phyloP scores from a whole-genome alignment of 176 grass and related monocot genomes.

The Musa schizocarpa region DNA sequence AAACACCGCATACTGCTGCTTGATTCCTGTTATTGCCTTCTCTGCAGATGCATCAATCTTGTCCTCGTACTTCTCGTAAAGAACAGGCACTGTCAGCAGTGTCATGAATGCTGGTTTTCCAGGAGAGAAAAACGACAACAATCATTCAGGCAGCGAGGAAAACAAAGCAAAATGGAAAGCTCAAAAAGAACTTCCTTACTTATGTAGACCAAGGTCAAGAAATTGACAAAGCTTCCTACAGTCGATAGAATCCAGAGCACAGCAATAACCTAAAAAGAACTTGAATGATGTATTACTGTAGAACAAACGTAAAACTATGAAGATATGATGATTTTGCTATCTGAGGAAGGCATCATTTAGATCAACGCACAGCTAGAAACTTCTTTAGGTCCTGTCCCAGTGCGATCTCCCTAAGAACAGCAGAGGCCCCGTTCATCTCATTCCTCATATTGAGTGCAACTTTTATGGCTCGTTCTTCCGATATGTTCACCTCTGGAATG shows the following conservation, averaged over 20 bases:
- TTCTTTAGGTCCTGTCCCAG: conserved; percentile 71
- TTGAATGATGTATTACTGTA: background rate
- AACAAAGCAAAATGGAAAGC: background rate
- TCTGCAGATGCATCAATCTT: conserved; percentile 67
- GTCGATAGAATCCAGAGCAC: conserved; percentile 77
- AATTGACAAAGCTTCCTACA: conserved; percentile 62
- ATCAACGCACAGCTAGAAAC: conserved; percentile 63
- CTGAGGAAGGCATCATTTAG: background rate
- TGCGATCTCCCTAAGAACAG: conserved; percentile 56
- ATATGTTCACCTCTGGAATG: conserved; percentile 53
- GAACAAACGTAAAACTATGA: too few species aligned
- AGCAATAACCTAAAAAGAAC: conserved; percentile 48
- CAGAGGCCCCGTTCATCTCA: conserved; percentile 67
- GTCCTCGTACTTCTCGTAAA: conserved; percentile 88
- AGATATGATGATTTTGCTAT: background rate
- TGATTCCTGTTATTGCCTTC: conserved; percentile 66
- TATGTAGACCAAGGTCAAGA: conserved; percentile 80
- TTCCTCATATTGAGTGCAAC: conserved; percentile 51
- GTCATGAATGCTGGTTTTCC: conserved; percentile 52
- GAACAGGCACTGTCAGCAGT: conserved; percentile 65
- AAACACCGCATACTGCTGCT: conserved; percentile 55
- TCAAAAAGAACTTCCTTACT: conserved; percentile 29
- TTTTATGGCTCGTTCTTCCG: conserved; percentile 56
- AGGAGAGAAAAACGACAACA: conserved; percentile 2
- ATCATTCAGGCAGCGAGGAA: background rate